Conservation (phyloP, 2,329 filamentous ascomycete species). For the Dactylellina sp. region DNA sequence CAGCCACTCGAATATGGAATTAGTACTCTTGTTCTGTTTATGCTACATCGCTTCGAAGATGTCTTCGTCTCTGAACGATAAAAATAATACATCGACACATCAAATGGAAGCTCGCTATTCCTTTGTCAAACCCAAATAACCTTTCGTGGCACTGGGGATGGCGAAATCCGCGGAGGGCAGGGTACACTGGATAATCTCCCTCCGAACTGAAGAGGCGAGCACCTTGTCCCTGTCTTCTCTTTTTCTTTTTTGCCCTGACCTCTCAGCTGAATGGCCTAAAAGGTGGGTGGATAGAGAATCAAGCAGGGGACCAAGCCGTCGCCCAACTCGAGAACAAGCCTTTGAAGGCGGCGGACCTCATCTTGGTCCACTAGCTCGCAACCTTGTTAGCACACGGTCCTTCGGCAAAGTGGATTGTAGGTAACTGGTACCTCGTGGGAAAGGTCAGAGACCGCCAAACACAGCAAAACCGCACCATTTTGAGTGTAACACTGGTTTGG, state of each 20-base stretch:
- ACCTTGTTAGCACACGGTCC: constrained; percentile 33
- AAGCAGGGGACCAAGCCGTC: constrained; percentile 12
- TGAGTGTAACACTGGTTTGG: constrained; percentile 39
- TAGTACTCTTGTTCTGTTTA: constrained; percentile 26
- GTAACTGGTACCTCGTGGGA: constrained; percentile 53
- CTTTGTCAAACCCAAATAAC: constrained; percentile 53
- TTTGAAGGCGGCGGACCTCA: constrained; percentile 25
- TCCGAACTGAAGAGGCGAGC: constrained; percentile 34
- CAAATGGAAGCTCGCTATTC: constrained; percentile 33
- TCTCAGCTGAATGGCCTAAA: constrained; percentile 33
- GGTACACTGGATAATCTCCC: constrained; percentile 19
- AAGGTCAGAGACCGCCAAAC: constrained; percentile 29
- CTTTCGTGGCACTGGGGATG: constrained; percentile 52
- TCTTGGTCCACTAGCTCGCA: constrained; percentile 18
- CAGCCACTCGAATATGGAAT: constrained; percentile 55
- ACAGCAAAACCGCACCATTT: constrained; percentile 11
- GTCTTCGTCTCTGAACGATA: constrained; percentile 22
- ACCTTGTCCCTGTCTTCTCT: constrained; percentile 6
- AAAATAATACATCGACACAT: constrained; percentile 35
- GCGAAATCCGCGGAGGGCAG: constrained; percentile 41
- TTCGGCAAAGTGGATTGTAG: constrained; percentile 45
- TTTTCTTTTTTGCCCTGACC: constrained; percentile 7
- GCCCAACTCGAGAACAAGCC: constrained; percentile 30
- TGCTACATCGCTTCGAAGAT: constrained; percentile 33
- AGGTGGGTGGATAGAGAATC: constrained; percentile 49